Percentiles rank a stretch among this genome's conserved stretches.
Evolutionary conservation across 1,139 yeast genomes (phyloP).

Genomic region (Geotrichum europaeum): DNA sequence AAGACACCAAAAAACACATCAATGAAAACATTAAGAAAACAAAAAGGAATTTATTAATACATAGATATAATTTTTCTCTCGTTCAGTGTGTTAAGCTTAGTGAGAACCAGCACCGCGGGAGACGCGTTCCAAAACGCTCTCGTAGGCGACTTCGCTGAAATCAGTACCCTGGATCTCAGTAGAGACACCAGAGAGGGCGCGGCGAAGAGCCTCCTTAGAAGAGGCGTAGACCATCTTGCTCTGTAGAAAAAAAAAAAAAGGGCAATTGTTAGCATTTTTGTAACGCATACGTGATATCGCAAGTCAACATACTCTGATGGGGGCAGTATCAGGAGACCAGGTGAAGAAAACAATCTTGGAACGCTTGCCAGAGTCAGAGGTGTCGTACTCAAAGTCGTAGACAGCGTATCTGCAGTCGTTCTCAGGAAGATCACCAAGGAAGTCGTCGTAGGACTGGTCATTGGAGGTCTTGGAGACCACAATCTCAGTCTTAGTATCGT

Average conservation of each 20-base stretch:
- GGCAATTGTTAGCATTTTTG: constrained; percentile 3
- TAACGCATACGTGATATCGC: constrained; percentile 27
- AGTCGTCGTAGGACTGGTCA: constrained; percentile 69
- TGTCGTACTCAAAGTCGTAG: constrained; percentile 92
- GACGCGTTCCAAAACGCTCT: constrained; percentile 84
- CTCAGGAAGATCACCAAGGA: constrained; percentile 86
- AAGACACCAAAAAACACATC: too few species aligned
- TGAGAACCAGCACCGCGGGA: constrained; percentile 59
- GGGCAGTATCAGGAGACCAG: constrained; percentile 98
- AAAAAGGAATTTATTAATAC: neutral
- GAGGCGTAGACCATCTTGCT: constrained; percentile 97
- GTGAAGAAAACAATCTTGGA: constrained; percentile 88
- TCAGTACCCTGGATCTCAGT: constrained; percentile 97
- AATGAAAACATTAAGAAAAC: too few species aligned
- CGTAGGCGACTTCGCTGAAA: constrained; percentile 92
- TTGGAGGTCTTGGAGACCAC: constrained; percentile 80
- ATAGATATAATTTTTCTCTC: constrained; percentile 12
- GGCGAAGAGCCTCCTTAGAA: constrained; percentile 94
- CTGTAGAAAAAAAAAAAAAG: constrained; percentile 16
- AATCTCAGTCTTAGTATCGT: constrained; percentile 82
- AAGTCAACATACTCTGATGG: constrained; percentile 43
- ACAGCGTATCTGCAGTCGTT: constrained; percentile 94
- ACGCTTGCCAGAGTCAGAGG: constrained; percentile 86
- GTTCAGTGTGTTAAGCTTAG: constrained; percentile 41
- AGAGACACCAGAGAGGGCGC: constrained; percentile 91